Conservation (phyloP, 148 eudicot species). For the Cornus florida region DNA sequence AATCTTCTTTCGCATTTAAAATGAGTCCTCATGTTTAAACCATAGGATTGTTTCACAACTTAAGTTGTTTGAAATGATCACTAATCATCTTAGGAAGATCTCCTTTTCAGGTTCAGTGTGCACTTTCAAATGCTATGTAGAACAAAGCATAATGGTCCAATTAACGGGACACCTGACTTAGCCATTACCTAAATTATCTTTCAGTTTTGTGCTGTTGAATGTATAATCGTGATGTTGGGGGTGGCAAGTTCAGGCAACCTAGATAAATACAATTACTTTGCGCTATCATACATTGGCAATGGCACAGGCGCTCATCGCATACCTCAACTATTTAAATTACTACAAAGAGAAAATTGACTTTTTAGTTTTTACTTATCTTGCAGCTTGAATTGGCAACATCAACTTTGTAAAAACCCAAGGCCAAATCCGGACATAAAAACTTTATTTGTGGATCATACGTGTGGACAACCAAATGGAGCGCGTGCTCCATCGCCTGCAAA, state of each 20-base stretch:
- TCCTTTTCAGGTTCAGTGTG: neutral
- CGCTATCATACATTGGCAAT: neutral
- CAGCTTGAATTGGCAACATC: slow-evolving; percentile 97
- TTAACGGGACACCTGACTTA: neutral
- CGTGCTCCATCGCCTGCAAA: slow-evolving; percentile 61
- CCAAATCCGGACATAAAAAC: slow-evolving; percentile 79
- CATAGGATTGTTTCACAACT: neutral
- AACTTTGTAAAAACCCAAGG: slow-evolving; percentile 72
- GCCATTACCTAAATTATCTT: neutral
- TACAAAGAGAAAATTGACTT: neutral
- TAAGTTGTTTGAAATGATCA: neutral
- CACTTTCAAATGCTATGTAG: neutral
- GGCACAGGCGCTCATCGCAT: neutral
- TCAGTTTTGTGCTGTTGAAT: neutral
- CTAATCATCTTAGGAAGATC: neutral
- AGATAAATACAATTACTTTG: neutral
- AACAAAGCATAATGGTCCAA: neutral
- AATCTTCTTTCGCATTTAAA: neutral
- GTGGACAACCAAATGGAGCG: slow-evolving; percentile 70
- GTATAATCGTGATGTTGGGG: neutral
- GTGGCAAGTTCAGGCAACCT: neutral
- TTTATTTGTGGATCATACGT: slow-evolving; percentile 77
- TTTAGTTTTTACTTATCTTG: slow-evolving; percentile 5
- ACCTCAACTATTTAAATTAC: neutral
- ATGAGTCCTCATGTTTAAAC: neutral